Conservation (phyloP, 2,329 filamentous ascomycete species). For the Graphiopsis chlorocephala region DNA sequence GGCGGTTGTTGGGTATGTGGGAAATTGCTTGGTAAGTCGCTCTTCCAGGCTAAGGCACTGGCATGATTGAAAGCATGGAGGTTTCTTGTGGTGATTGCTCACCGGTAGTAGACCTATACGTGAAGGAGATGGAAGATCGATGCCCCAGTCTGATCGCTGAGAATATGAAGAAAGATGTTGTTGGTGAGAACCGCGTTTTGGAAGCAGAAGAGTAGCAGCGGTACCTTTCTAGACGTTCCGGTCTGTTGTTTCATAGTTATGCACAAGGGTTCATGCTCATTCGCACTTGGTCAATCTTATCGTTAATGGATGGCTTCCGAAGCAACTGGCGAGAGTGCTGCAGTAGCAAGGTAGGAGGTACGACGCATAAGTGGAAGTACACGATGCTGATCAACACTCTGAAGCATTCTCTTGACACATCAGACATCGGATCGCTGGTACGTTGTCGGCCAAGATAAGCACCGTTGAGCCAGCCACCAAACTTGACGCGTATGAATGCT, state of each 20-base stretch:
- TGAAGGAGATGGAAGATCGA: neutral
- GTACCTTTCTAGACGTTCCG: neutral
- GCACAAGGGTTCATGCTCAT: neutral
- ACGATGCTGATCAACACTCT: neutral
- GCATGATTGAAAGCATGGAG: neutral
- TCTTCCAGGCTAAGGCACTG: neutral
- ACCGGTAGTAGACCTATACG: neutral
- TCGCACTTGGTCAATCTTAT: neutral
- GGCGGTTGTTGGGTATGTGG: conserved; percentile 4
- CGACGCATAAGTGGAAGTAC: neutral
- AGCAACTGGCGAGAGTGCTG: neutral
- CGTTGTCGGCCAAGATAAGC: neutral
- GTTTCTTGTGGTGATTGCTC: neutral
- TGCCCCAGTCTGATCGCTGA: neutral
- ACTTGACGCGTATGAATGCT: neutral
- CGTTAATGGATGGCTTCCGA: neutral
- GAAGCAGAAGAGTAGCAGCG: neutral
- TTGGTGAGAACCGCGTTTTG: neutral
- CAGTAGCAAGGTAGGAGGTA: neutral
- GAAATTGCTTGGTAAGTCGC: neutral
- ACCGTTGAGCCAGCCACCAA: neutral
- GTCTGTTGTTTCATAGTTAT: neutral
- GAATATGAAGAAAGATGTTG: neutral
- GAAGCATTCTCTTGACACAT: neutral
- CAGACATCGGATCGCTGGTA: neutral